phyloP scores from a whole-genome alignment of 768 basidiomycete genomes.

The Boletus barrowsii region DNA sequence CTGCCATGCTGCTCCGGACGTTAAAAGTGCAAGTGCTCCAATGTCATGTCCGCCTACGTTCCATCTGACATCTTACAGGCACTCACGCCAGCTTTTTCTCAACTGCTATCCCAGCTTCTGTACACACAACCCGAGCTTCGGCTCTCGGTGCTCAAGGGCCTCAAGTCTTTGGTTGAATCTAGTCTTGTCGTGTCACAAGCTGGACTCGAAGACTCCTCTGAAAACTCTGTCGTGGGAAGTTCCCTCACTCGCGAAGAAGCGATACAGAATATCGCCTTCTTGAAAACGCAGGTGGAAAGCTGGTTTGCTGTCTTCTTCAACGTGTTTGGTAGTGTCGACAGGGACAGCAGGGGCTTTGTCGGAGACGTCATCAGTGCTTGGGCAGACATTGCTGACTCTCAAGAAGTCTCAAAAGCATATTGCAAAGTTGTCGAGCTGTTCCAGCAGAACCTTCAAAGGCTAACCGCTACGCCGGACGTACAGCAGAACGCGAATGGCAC shows the following conservation, averaged over 20 bases:
- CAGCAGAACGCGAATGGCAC: slow-evolving; percentile 43
- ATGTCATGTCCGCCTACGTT: background rate
- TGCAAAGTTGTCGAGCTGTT: slow-evolving; percentile 72
- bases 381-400: slow-evolving; percentile 72
- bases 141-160: slow-evolving; percentile 73
- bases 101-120: slow-evolving; percentile 89
- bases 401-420: slow-evolving; percentile 83
- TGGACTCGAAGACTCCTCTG: slow-evolving; percentile 29
- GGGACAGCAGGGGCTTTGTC: slow-evolving; percentile 70
- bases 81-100: slow-evolving; percentile 73
- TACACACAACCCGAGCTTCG: slow-evolving; percentile 87
- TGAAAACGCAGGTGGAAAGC: slow-evolving; percentile 79
- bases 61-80: slow-evolving; percentile 43
- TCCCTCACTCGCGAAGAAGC: slow-evolving; percentile 58
- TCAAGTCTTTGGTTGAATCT: slow-evolving; percentile 80
- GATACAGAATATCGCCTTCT: slow-evolving; percentile 60
- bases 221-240: slow-evolving; percentile 24
- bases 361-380: slow-evolving; percentile 89
- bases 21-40: slow-evolving; percentile 52
- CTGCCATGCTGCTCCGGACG: slow-evolving; percentile 76
- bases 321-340: slow-evolving; percentile 83
- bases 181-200: slow-evolving; percentile 52
- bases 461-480: slow-evolving; percentile 32
- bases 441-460: slow-evolving; percentile 54
- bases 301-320: slow-evolving; percentile 97